Conservation (phyloP, 2,329 filamentous ascomycete species). For the Alternaria viburni region DNA sequence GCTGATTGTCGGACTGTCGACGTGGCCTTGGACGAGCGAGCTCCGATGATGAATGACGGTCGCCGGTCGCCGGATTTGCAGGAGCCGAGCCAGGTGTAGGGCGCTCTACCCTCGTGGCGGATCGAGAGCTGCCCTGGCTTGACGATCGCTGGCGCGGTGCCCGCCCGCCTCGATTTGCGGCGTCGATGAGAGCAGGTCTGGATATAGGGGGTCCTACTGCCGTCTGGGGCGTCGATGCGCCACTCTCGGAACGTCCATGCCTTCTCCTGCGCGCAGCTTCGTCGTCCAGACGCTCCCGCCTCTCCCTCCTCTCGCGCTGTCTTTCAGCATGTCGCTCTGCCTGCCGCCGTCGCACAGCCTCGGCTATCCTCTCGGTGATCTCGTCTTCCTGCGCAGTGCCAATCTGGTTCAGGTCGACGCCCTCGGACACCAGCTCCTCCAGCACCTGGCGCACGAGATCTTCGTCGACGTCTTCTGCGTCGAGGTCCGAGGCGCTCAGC, state of each 20-base stretch:
- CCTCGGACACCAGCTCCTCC: slow-evolving; percentile 85
- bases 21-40: slow-evolving; percentile 33
- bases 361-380: slow-evolving; percentile 86
- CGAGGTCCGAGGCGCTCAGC: slow-evolving; percentile 79
- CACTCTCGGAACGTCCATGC: slow-evolving; percentile 45
- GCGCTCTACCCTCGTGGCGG: slow-evolving; percentile 41
- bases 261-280: slow-evolving; percentile 38
- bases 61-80: slow-evolving; percentile 57
- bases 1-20: slow-evolving; percentile 52
- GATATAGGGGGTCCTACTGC: slow-evolving; percentile 53
- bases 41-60: slow-evolving; percentile 39
- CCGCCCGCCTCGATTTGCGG: slow-evolving; percentile 42
- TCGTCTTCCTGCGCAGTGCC: slow-evolving; percentile 86
- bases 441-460: slow-evolving; percentile 90
- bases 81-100: slow-evolving; percentile 30
- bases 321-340: slow-evolving; percentile 66
- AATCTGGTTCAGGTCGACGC: slow-evolving; percentile 86
- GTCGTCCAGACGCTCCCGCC: slow-evolving; percentile 42
- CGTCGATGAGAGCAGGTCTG: slow-evolving; percentile 54
- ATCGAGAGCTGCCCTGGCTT: slow-evolving; percentile 54
- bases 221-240: slow-evolving; percentile 41
- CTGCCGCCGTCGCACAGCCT: slow-evolving; percentile 82
- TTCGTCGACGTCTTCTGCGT: slow-evolving; percentile 78
- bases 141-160: slow-evolving; percentile 53
- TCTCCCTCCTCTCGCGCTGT: slow-evolving; percentile 51